A percentile compares a stretch with the other conserved stretches of the same genome.
Evolutionary conservation across 345 rosid genomes (phyloP).

Genomic region (Lumnitzera littorea): DNA sequence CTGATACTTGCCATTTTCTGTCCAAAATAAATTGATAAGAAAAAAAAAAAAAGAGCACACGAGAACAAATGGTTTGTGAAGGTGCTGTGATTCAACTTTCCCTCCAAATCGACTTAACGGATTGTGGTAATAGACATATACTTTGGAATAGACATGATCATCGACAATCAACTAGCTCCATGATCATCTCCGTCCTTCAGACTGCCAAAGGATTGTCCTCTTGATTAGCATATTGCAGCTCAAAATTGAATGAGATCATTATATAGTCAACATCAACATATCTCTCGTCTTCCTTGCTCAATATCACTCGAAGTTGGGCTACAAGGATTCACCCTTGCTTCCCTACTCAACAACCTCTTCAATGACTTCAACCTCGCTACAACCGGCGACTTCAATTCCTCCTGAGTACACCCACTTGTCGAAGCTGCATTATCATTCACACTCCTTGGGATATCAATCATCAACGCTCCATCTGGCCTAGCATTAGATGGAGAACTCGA

Average conservation of each 20-base stretch:
- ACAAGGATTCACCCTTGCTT: conserved; percentile 40
- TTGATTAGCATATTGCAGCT: too few species aligned
- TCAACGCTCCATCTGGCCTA: conserved; percentile 28
- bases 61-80: too few species aligned
- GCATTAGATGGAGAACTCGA: conserved; percentile 7
- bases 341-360: conserved; percentile 73
- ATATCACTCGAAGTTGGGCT: conserved; percentile 31
- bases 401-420: conserved; percentile 28
- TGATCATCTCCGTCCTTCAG: too few species aligned
- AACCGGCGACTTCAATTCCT: conserved; percentile 60
- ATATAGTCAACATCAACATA: neutral
- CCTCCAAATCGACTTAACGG: too few species aligned
- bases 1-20: neutral
- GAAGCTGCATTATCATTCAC: conserved; percentile 23
- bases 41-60: neutral
- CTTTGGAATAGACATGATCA: too few species aligned
- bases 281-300: conserved; percentile 17
- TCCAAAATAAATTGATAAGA: neutral
- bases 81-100: too few species aligned
- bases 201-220: too few species aligned
- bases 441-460: conserved; percentile 42
- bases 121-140: too few species aligned
- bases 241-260: neutral
- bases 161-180: too few species aligned
- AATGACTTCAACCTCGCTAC: conserved; percentile 64